A percentile compares a stretch with the other conserved stretches of the same genome.
These are phyloP conservation scores for Proteromonas lacertae DNA, from an alignment of 352 stramenopile species.

Conservation along the genomic window DNA sequence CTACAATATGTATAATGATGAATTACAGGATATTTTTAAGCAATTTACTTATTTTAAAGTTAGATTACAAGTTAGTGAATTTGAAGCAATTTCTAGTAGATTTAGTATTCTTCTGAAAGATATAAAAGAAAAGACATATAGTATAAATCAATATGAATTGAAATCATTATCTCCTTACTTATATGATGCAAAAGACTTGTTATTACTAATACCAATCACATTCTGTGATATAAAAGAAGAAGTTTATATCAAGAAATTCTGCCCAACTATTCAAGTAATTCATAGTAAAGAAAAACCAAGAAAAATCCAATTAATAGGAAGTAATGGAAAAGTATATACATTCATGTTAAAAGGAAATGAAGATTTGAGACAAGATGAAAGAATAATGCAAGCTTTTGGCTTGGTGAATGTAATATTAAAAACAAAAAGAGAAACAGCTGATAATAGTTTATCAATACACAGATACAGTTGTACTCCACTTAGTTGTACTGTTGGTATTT, in stretches of 20 bases:
- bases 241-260: slow-evolving; percentile 50
- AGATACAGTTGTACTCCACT: slow-evolving; percentile 83
- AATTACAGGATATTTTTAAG: no score
- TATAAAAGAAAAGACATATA: slow-evolving; percentile 39
- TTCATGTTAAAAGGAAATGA: slow-evolving; percentile 98
- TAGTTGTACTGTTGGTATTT: slow-evolving; percentile 77
- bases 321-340: slow-evolving; percentile 84
- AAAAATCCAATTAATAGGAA: slow-evolving; percentile 80
- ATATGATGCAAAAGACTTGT: slow-evolving; percentile 46
- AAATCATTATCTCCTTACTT: slow-evolving; percentile 67
- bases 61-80: no score
- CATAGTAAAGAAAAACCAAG: slow-evolving; percentile 83
- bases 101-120: no score
- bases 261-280: slow-evolving; percentile 67
- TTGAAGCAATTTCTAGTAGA: no score
- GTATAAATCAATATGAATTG: slow-evolving; percentile 66
- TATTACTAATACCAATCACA: slow-evolving; percentile 75
- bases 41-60: no score
- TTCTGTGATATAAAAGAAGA: slow-evolving; percentile 20
- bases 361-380: slow-evolving; percentile 91
- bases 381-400: slow-evolving; percentile 96
- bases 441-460: slow-evolving; percentile 83
- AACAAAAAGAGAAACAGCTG: slow-evolving; percentile 71
- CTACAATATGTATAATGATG: no score
- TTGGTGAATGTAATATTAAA: slow-evolving; percentile 93